Evolutionary conservation across 2,329 filamentous ascomycete species (phyloP).

Genomic region (Tolypocladium tropicale): DNA sequence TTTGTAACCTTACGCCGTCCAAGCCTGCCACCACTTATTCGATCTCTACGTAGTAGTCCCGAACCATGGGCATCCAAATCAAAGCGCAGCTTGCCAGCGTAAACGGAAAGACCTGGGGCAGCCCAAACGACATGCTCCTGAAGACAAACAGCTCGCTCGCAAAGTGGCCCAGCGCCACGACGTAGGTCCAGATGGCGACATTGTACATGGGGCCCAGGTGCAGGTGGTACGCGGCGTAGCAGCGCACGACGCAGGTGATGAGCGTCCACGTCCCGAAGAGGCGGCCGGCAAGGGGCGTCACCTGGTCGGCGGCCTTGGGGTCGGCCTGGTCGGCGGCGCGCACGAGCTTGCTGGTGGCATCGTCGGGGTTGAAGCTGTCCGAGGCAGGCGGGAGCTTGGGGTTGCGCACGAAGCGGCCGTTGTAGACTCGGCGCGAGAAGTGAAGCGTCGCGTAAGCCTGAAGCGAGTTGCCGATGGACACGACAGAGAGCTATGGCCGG

Average conservation of each 20-base stretch:
- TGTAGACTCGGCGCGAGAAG: conserved; percentile 83
- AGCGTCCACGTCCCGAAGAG: conserved; percentile 87
- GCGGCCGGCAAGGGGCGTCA: conserved; percentile 66
- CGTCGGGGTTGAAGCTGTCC: conserved; percentile 36
- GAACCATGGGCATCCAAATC: conserved; percentile 57
- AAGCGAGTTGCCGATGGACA: conserved; percentile 75
- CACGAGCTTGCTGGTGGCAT: conserved; percentile 42
- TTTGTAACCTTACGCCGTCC: background rate
- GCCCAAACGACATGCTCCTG: conserved; percentile 58
- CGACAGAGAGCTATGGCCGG: conserved; percentile 57
- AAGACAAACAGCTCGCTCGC: conserved; percentile 71
- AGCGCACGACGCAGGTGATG: conserved; percentile 62
- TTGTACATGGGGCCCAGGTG: conserved; percentile 64
- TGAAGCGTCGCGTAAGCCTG: conserved; percentile 73
- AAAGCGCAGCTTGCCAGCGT: conserved; percentile 38
- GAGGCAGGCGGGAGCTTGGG: conserved; percentile 28
- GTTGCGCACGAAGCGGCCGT: conserved; percentile 49
- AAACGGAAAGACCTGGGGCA: conserved; percentile 46
- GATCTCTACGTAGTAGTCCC: conserved; percentile 53
- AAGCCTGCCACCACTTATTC: conserved; percentile 9
- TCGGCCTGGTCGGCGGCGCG: conserved; percentile 28
- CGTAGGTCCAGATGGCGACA: conserved; percentile 72
- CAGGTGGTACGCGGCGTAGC: conserved; percentile 80
- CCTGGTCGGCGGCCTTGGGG: conserved; percentile 42
- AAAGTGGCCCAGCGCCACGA: conserved; percentile 69